These are phyloP conservation scores for Suillus brevipes DNA, from an alignment of 768 basidiomycete species.

Conservation along the genomic window DNA sequence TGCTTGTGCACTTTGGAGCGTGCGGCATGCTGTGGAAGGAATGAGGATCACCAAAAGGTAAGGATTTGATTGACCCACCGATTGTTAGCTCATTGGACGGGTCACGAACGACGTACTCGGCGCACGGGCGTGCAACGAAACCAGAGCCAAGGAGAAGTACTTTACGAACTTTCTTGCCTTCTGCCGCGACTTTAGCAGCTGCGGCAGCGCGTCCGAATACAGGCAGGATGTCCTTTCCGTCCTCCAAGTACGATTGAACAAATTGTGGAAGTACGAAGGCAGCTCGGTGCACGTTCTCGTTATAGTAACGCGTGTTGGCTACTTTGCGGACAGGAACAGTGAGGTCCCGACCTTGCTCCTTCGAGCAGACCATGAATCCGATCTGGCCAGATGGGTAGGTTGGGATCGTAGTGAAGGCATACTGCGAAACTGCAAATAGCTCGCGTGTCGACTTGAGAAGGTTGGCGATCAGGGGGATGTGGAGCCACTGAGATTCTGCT, in stretches of 20 bases:
- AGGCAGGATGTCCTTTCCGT: conserved; percentile 70
- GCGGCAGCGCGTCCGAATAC: conserved; percentile 67
- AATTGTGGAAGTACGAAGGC: conserved; percentile 96
- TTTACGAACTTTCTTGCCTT: conserved; percentile 54
- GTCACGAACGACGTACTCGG: conserved; percentile 86
- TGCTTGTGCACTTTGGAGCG: conserved; percentile 70
- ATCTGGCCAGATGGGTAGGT: conserved; percentile 99
- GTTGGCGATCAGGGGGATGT: conserved; percentile 81
- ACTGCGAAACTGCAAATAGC: conserved; percentile 82
- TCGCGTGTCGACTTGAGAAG: conserved; percentile 66
- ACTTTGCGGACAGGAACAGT: conserved; percentile 73
- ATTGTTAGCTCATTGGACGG: conserved; percentile 83
- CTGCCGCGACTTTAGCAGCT: conserved; percentile 40
- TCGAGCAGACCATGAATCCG: conserved; percentile 89
- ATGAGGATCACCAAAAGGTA: not conserved
- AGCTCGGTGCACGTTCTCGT: conserved; percentile 70
- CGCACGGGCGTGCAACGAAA: conserved; percentile 94
- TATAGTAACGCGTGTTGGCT: conserved; percentile 80
- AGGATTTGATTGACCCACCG: conserved; percentile 45
- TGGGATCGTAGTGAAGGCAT: conserved; percentile 95
- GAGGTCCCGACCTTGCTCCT: conserved; percentile 68
- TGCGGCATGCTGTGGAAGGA: conserved; percentile 72
- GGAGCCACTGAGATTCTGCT: conserved; percentile 94
- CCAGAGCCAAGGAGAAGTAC: conserved; percentile 92
- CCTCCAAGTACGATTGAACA: conserved; percentile 69